phyloP scores from a whole-genome alignment of 805 yeast species.

The Pichia nanzhaoensis region DNA sequence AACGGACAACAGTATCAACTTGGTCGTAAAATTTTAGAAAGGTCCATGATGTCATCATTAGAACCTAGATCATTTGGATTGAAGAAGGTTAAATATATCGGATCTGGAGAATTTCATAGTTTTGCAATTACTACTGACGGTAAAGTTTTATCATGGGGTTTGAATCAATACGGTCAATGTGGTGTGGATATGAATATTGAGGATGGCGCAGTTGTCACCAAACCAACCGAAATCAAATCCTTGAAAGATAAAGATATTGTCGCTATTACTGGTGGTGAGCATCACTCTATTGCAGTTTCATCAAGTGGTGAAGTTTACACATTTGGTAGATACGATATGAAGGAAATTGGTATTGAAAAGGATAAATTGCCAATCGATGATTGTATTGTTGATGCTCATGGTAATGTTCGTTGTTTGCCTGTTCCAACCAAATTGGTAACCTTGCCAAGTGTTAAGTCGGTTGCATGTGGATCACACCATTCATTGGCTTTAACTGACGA shows the following conservation, averaged over 20 bases:
- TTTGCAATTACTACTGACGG: constrained; percentile 79
- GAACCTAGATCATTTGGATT: constrained; percentile 83
- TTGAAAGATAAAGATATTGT: constrained; percentile 53
- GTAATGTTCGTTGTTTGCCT: constrained; percentile 78
- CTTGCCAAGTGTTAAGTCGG: constrained; percentile 48
- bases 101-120: constrained; percentile 93
- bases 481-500: constrained; percentile 77
- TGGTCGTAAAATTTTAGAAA: constrained; percentile 79
- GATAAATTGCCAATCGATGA: constrained; percentile 58
- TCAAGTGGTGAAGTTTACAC: constrained; percentile 66
- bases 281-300: constrained; percentile 77
- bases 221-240: constrained; percentile 67
- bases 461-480: constrained; percentile 90
- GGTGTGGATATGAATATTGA: constrained; percentile 72
- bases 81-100: constrained; percentile 68
- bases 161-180: constrained; percentile 96
- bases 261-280: constrained; percentile 86
- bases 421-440: constrained; percentile 63
- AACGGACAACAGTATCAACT: constrained; percentile 90
- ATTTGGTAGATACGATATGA: constrained; percentile 93
- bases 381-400: constrained; percentile 72
- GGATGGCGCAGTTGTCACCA: constrained; percentile 75
- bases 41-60: constrained; percentile 63
- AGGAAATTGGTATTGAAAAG: constrained; percentile 75
- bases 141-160: constrained; percentile 83